Base-by-base conservation (phyloP, 441 rosid species). In the Croton setiger region DNA sequence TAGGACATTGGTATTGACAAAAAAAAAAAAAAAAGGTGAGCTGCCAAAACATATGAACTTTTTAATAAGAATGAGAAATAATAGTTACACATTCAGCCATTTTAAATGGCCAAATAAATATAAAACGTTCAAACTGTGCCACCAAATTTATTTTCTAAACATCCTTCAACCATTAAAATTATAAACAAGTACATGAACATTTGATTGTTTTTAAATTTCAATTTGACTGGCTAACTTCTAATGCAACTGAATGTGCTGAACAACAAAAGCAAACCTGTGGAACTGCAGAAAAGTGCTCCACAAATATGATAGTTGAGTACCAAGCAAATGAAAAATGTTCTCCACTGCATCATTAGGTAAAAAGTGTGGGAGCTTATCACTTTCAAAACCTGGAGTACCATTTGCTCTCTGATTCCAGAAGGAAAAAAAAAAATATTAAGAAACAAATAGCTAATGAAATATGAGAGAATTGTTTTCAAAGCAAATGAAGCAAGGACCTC, bases 211-310 rank as follows among this genome's bases (percentile, higher is more conserved):
- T 2, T 3, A 11, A 35, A 67, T 41, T 2, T 5, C 5, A 35
- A 67, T 41, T 57, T 23, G 17, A 53, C 52, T 31, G 31, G 6
- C 21, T 57, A 33, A 57, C 3, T 45, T 54, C 35, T 31, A 47
- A 58, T n/a, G 53, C 17, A 44, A 27, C 33, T 35, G 47, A 63
- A 18, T 44, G 68, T 49, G 21, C 14, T 60, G 51, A 66, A 35
- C 20, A 33, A 35, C 33, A 39, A 62, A 57, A 58, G 71, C 76
- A 73, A 74, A 95, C 99, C 99, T 87, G 88, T 95, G 99, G 75
- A 92, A 90, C 74, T 73, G 83, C 55, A 95, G 81, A 82, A 95
- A 90, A 43, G 74, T 76, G 76, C 74, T 87, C 98, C 98, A 95
- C 60, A 95, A 82, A 77, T 76, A 79, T 52, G 79, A 83, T 36